Evolutionary conservation across 129 eudicot genomes (phyloP).

Genomic region (Helianthus annuus): HanXRQr2.0-SUNRISE NC_035443.2:6920001-6920500

Average conservation of each 20-base stretch:
- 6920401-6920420: slow-evolving; percentile 66
- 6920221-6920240: neutral
- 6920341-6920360: slow-evolving; percentile 79
- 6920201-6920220: slow-evolving; percentile 6
- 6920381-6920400: slow-evolving; percentile 44
- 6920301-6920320: slow-evolving; percentile 64
- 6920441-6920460: slow-evolving; percentile 44
- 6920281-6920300: slow-evolving; percentile 87
- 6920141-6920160: slow-evolving; percentile 76
- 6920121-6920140: slow-evolving; percentile 82
- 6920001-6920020: no score
- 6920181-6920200: slow-evolving; percentile 52
- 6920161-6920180: slow-evolving; percentile 63
- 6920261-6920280: slow-evolving; percentile 52
- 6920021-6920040: no score
- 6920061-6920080: neutral
- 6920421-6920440: slow-evolving; percentile 66
- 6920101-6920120: slow-evolving; percentile 91
- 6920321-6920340: slow-evolving; percentile 82
- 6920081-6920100: slow-evolving; percentile 53
- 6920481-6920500: slow-evolving; percentile 89
- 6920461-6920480: slow-evolving; percentile 67
- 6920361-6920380: slow-evolving; percentile 42
- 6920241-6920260: neutral
- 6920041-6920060: no score